phyloP scores from a whole-genome alignment of 768 basidiomycete species.

The Russula griseocarnosa region DNA sequence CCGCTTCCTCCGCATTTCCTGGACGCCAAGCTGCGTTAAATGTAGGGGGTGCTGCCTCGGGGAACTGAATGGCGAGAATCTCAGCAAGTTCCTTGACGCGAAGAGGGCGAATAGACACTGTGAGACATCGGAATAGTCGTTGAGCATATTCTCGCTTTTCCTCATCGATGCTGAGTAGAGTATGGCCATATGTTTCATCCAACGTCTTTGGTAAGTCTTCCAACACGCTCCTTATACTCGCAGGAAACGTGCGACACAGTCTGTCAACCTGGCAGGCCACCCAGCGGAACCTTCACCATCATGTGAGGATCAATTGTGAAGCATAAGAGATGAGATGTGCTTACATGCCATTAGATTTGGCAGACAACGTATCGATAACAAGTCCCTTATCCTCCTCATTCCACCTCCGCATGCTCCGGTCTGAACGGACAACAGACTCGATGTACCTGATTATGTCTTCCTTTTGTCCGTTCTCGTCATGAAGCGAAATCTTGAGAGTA shows the following conservation, averaged over 20 bases:
- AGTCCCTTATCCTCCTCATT: too few relatives aligned
- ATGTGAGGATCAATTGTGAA: background rate
- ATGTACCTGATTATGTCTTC: slow-evolving; percentile 1
- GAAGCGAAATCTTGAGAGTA: background rate
- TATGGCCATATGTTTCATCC: slow-evolving; percentile 3
- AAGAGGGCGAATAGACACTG: slow-evolving; percentile 8
- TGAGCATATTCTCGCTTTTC: background rate
- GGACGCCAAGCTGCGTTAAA: slow-evolving; percentile 8
- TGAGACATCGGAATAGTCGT: slow-evolving; percentile 6
- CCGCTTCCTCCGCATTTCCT: background rate
- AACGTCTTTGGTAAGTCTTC: background rate
- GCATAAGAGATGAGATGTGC: background rate
- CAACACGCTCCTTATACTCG: background rate
- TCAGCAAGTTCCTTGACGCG: slow-evolving; percentile 11
- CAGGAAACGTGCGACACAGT: background rate
- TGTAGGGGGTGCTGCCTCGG: background rate
- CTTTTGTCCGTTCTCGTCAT: background rate
- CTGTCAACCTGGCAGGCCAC: slow-evolving; percentile 2
- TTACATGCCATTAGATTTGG: too few relatives aligned
- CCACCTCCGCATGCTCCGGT: background rate
- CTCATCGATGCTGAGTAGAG: background rate
- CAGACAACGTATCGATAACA: too few relatives aligned
- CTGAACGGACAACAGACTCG: background rate
- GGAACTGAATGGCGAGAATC: slow-evolving; percentile 12
- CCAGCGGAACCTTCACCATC: slow-evolving; percentile 6